Evolutionary conservation across 148 eudicot species (phyloP).

Genomic region (Rheum nobile): DNA sequence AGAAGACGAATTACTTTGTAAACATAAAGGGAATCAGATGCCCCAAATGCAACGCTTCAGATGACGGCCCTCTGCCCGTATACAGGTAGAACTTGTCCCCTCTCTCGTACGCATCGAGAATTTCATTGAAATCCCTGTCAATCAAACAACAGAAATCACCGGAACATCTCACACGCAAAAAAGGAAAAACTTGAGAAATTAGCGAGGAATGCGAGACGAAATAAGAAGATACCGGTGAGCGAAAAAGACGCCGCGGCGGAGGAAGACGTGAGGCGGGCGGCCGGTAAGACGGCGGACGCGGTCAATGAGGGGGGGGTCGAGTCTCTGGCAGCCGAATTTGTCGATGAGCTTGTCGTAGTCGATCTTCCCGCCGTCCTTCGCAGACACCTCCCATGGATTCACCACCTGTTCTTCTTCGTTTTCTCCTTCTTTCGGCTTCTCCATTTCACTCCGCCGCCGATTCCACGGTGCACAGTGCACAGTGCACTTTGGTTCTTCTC

Average conservation of each 20-base stretch:
- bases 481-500: not conserved
- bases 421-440: conserved; percentile 7
- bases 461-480: not conserved
- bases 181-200: not conserved
- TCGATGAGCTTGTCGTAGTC: conserved; percentile 89
- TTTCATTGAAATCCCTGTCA: conserved; percentile 53
- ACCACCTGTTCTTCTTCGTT: conserved; percentile 54
- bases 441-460: conserved; percentile 8
- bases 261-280: conserved; percentile 72
- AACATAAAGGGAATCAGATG: conserved; percentile 96
- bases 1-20: conserved; percentile 53
- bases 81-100: conserved; percentile 84
- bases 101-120: conserved; percentile 78
- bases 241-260: conserved; percentile 90
- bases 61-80: conserved; percentile 93
- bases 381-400: conserved; percentile 81
- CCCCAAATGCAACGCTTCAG: conserved; percentile 90
- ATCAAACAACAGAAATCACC: not conserved
- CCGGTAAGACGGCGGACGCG: conserved; percentile 62
- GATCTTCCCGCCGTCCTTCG: conserved; percentile 67
- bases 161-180: not conserved
- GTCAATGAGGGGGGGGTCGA: conserved; percentile 43
- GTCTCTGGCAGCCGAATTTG: conserved; percentile 74
- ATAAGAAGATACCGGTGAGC: conserved; percentile 57
- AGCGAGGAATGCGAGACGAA: not conserved